phyloP scores from a whole-genome alignment of 2,329 filamentous ascomycete genomes.

The Microdochium paspali region DNA sequence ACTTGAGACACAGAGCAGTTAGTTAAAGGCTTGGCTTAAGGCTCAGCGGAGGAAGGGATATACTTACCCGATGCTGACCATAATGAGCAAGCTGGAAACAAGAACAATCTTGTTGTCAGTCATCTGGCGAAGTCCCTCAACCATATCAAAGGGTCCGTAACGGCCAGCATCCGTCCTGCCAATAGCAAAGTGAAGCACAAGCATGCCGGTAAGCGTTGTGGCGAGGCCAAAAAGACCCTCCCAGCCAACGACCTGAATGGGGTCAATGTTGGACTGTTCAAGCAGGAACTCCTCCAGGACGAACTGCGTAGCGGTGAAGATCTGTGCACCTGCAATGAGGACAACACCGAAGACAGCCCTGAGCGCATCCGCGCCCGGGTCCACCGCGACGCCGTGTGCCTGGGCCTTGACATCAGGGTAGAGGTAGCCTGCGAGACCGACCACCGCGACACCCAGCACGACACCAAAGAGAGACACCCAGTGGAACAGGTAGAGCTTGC shows the following conservation, averaged over 20 bases:
- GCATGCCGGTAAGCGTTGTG: conserved; percentile 70
- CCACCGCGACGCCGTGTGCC: conserved; percentile 20
- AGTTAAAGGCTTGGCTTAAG: conserved; percentile 8
- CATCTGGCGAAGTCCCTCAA: conserved; percentile 77
- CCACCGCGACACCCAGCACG: conserved; percentile 77
- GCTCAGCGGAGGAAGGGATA: no score
- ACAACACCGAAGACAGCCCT: conserved; percentile 74
- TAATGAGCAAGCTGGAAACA: conserved; percentile 77
- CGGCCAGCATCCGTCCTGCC: conserved; percentile 65
- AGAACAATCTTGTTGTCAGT: conserved; percentile 61
- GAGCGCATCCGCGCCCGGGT: conserved; percentile 38
- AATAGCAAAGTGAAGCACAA: conserved; percentile 67
- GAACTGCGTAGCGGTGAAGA: conserved; percentile 95
- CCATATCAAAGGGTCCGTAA: conserved; percentile 83
- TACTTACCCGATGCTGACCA: conserved; percentile 90
- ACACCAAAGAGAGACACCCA: conserved; percentile 86
- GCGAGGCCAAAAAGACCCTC: conserved; percentile 86
- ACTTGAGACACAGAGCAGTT: conserved; percentile 30
- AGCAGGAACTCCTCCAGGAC: conserved; percentile 93
- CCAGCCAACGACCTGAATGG: conserved; percentile 89
- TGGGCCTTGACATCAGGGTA: conserved; percentile 56
- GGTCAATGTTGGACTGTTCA: conserved; percentile 54
- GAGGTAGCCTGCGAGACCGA: conserved; percentile 81
- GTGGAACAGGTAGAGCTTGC: conserved; percentile 76
- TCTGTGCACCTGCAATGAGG: conserved; percentile 86